Conservation (phyloP, 148 eudicot species). For the Rhododendron griersonianum region DNA sequence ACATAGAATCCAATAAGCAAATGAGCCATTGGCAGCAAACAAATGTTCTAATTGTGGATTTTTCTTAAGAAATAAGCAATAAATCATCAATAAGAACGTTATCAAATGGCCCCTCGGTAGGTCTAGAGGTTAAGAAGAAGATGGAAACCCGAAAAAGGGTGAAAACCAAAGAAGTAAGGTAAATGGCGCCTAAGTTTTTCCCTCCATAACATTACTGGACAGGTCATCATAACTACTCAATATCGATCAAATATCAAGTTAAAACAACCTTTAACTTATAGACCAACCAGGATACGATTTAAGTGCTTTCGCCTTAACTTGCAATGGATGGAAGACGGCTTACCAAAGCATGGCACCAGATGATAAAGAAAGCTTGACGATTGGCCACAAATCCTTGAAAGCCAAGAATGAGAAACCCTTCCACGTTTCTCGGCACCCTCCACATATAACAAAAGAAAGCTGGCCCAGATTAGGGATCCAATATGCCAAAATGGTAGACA, state of each 20-base stretch:
- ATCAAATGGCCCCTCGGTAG: neutral
- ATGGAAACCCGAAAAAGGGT: neutral
- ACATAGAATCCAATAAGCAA: neutral
- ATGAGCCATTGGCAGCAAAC: neutral
- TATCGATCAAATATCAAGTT: no score
- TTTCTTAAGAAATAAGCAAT: neutral
- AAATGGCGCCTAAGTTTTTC: neutral
- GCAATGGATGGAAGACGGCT: neutral
- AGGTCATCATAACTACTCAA: neutral
- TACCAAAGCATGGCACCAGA: slow-evolving; percentile 42
- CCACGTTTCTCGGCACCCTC: slow-evolving; percentile 35
- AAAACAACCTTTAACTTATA: no score
- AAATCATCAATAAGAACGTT: neutral
- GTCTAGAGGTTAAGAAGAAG: neutral
- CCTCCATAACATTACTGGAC: neutral
- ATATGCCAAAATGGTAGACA: slow-evolving; percentile 21
- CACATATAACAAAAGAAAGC: slow-evolving; percentile 15
- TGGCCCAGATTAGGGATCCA: slow-evolving; percentile 31
- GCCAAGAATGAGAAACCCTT: slow-evolving; percentile 30
- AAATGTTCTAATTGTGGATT: neutral
- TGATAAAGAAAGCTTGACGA: slow-evolving; percentile 31
- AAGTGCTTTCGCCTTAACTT: neutral
- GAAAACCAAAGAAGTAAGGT: neutral
- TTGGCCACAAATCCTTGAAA: slow-evolving; percentile 26
- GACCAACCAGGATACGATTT: no score